phyloP scores from a whole-genome alignment of 176 grass and related monocot species.

The Zea luxurians region DNA sequence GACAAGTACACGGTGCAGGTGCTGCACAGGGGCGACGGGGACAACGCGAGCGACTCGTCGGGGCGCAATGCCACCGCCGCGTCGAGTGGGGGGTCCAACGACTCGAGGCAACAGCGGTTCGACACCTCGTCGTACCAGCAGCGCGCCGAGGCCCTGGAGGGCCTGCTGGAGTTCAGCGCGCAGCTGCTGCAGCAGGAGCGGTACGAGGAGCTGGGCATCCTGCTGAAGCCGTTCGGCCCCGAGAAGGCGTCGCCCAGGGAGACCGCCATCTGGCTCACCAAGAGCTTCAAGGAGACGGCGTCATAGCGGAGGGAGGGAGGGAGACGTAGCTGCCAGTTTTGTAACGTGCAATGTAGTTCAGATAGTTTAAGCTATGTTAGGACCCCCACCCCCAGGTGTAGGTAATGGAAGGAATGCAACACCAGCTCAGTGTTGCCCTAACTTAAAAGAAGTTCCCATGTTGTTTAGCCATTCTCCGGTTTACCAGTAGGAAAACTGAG shows the following conservation, averaged over 20 bases:
- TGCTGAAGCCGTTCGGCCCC: conserved; percentile 85
- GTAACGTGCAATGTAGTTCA: conserved; percentile 36
- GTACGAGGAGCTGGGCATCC: conserved; percentile 75
- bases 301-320: conserved; percentile 20
- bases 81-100: conserved; percentile 69
- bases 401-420: conserved; percentile 36
- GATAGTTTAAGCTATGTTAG: conserved; percentile 33
- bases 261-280: conserved; percentile 92
- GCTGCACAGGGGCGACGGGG: conserved; percentile 35
- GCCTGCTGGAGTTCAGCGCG: conserved; percentile 87
- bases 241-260: conserved; percentile 88
- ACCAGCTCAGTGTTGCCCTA: conserved; percentile 52
- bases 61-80: conserved; percentile 54
- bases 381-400: conserved; percentile 18
- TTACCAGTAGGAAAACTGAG: conserved; percentile 25
- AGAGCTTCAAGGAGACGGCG: conserved; percentile 91
- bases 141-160: conserved; percentile 89
- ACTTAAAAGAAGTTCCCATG: background rate
- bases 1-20: conserved; percentile 92
- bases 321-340: conserved; percentile 39
- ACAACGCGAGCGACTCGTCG: conserved; percentile 58
- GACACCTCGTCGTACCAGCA: conserved; percentile 88
- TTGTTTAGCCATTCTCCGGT: conserved; percentile 23
- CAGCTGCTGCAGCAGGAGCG: conserved; percentile 87
- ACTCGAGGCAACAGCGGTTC: conserved; percentile 78